phyloP scores from a whole-genome alignment of 164 flowering plant genomes.

The Hamamelis virginiana region DNA sequence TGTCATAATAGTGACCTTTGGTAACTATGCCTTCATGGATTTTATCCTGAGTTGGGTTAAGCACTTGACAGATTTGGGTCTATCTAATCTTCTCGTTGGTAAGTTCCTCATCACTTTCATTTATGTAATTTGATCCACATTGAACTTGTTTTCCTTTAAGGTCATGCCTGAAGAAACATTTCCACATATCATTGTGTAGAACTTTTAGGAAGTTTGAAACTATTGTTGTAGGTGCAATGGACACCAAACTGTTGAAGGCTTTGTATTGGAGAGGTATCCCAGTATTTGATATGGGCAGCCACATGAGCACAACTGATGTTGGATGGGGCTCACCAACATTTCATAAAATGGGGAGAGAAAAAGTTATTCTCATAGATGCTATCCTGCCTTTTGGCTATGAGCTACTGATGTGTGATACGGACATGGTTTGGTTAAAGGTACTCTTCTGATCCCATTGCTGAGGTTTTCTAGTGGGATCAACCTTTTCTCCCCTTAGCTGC shows the following conservation, averaged over 20 bases:
- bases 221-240: conserved; percentile 83
- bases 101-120: conserved; percentile 22
- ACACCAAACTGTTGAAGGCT: conserved; percentile 78
- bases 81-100: conserved; percentile 92
- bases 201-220: conserved; percentile 1
- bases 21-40: conserved; percentile 97
- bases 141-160: neutral
- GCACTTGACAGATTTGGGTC: conserved; percentile 76
- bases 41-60: conserved; percentile 93
- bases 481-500: neutral
- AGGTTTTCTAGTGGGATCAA: neutral
- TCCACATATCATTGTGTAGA: neutral
- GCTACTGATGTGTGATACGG: conserved; percentile 96
- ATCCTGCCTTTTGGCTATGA: conserved; percentile 87
- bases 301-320: conserved; percentile 86
- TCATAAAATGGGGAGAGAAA: conserved; percentile 99
- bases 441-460: neutral
- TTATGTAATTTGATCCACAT: neutral
- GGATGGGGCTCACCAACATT: conserved; percentile 98
- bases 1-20: conserved; percentile 83
- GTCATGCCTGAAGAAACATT: neutral
- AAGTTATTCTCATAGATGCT: conserved; percentile 78
- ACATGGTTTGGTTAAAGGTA: conserved; percentile 99
- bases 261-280: conserved; percentile 97
- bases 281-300: conserved; percentile 97